Conservation (phyloP, 163 green algal species). For the Chlamydomonas reinhardtii region DNA sequence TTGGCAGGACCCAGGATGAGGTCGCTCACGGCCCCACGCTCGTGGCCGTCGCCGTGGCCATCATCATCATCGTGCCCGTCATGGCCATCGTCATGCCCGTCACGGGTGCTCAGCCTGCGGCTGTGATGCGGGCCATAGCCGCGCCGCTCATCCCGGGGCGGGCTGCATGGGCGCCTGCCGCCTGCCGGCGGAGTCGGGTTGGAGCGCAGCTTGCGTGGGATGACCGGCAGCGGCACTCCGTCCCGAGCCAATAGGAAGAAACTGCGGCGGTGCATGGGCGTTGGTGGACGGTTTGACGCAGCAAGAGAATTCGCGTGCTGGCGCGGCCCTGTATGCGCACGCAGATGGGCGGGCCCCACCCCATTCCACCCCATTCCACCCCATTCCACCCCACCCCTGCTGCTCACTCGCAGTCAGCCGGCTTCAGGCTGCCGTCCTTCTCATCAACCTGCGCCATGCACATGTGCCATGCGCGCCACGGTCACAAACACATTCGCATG, state of each 20-base stretch:
- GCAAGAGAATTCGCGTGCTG: too few relatives aligned
- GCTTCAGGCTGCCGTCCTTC: not conserved
- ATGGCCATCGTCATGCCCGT: too few relatives aligned
- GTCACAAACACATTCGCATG: too few relatives aligned
- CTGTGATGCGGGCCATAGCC: not conserved
- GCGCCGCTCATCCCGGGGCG: too few relatives aligned
- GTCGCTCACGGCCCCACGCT: not conserved
- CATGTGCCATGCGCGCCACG: too few relatives aligned
- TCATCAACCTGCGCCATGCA: not conserved
- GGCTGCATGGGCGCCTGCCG: too few relatives aligned
- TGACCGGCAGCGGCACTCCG: constrained; percentile 8
- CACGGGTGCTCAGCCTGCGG: too few relatives aligned
- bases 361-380: too few relatives aligned
- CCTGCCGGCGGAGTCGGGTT: not conserved
- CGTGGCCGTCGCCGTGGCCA: too few relatives aligned
- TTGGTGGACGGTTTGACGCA: not conserved
- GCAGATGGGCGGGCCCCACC: too few relatives aligned
- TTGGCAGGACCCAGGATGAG: constrained; percentile 2
- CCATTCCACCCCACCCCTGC: not conserved
- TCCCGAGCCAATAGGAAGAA: constrained; percentile 12
- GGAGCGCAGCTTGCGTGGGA: constrained; percentile 8
- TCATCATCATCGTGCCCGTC: too few relatives aligned
- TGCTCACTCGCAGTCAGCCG: not conserved
- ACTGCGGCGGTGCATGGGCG: not conserved
- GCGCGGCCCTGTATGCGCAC: too few relatives aligned